Evolutionary conservation across 129 eudicot species (phyloP), one percentile per base, ranked within the genome.

Genomic region (Saposhnikovia divaricata): DNA sequence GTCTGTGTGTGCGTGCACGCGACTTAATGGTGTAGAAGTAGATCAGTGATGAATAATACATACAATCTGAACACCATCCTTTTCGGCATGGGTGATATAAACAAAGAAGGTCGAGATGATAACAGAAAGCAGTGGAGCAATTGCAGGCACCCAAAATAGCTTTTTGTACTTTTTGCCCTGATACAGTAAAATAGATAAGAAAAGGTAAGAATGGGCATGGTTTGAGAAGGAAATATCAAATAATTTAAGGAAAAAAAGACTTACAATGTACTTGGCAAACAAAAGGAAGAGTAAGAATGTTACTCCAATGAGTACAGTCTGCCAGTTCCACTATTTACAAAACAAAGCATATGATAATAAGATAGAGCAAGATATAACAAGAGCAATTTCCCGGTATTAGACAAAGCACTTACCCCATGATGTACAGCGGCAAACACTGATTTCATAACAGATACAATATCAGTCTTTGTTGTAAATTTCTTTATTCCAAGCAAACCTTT

Each of bases 241-340:
- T 43, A 38, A 80, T 78, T 44, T 1, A 42, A 19, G 5, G 28
- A 55, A 50, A 46, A 46, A 78, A 79, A 46, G 42, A 75, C 96
- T 85, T 87, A 92, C 97, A 11, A 92, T 88, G 87, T 80, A 87
- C 83, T 90, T 92, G 70, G 96, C 83, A 31, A 84, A 51, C 72
- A 92, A 68, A 72, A 92, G 93, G 84, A 92, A 90, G 4, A 77
- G 84, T 87, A 92, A 87, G 89, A 92, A 92, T 6, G 90, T 72
- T 34, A 86, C 79, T 77, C 96, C 97, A 31, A 92, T 92, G 14
- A 87, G 77, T 57, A 90, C 57, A 28, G 97, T 92, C 81, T 90
- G 91, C 91, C 91, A 92, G 85, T 92, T 90, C 97, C 97, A 92
- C 97, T 92, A 82, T 12, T 59, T 83, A 61, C 68, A 68, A 74